phyloP scores from a whole-genome alignment of 805 yeast species.

The Metschnikowia proteae region DNA sequence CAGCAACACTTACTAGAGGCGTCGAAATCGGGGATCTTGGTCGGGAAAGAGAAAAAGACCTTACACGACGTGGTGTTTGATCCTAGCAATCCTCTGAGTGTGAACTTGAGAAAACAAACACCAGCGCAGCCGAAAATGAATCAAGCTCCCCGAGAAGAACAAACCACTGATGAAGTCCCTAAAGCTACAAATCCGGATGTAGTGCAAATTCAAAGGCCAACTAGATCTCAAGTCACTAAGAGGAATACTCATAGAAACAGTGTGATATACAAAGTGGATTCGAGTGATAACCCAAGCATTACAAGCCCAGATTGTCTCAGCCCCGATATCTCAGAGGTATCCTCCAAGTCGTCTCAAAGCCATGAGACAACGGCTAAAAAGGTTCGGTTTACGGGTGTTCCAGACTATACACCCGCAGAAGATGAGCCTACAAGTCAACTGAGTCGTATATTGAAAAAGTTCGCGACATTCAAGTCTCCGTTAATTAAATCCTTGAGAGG shows the following conservation, averaged over 20 bases:
- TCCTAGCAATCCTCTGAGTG: slow-evolving; percentile 33
- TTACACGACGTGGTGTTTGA: slow-evolving; percentile 38
- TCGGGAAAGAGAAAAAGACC: slow-evolving; percentile 35
- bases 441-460: slow-evolving; percentile 34
- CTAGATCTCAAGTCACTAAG: slow-evolving; percentile 17
- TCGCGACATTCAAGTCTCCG: slow-evolving; percentile 31
- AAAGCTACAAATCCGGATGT: neutral
- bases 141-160: neutral
- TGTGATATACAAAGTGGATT: slow-evolving; percentile 15
- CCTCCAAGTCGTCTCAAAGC: slow-evolving; percentile 13
- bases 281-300: neutral
- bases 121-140: neutral
- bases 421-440: slow-evolving; percentile 50
- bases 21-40: slow-evolving; percentile 33
- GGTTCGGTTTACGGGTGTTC: slow-evolving; percentile 52
- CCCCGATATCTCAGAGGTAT: neutral
- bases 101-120: slow-evolving; percentile 13
- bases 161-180: neutral
- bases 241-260: slow-evolving; percentile 27
- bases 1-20: slow-evolving; percentile 39
- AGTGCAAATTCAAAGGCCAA: slow-evolving; percentile 4
- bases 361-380: slow-evolving; percentile 27
- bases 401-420: slow-evolving; percentile 49
- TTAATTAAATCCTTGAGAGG: slow-evolving; percentile 1
- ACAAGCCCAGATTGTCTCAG: neutral